A percentile compares a stretch with the other conserved stretches of the same genome.
Conservation (phyloP, 2,329 filamentous ascomycete genomes). For the Fusarium odoratissimum region DNA sequence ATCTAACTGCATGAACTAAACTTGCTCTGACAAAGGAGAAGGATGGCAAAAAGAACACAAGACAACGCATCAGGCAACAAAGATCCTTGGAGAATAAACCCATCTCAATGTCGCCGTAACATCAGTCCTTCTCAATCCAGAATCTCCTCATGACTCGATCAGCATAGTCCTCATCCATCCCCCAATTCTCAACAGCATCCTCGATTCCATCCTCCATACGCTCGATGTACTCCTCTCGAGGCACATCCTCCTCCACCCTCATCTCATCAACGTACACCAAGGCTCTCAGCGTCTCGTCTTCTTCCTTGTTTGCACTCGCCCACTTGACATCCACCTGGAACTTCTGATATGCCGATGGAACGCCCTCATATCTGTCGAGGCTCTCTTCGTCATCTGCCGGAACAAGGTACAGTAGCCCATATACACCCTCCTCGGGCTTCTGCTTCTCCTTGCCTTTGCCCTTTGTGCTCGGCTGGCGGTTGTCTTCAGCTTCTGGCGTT, state of each 20-base stretch:
- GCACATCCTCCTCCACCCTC: conserved; percentile 52
- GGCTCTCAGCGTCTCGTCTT: conserved; percentile 50
- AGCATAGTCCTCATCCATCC: conserved; percentile 67
- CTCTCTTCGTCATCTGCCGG: conserved; percentile 59
- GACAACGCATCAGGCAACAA: neutral
- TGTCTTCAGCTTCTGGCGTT: conserved; percentile 2
- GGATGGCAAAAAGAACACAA: neutral
- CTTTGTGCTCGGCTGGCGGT: conserved; percentile 1
- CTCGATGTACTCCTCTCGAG: conserved; percentile 68
- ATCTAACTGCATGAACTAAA: neutral
- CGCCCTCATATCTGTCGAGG: conserved; percentile 71
- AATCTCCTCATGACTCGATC: conserved; percentile 64
- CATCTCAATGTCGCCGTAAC: neutral
- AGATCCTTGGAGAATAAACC: neutral
- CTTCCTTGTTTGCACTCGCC: conserved; percentile 39
- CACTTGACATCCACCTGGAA: conserved; percentile 49
- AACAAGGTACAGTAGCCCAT: conserved; percentile 68
- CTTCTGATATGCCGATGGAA: conserved; percentile 72
- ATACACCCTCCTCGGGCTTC: conserved; percentile 56
- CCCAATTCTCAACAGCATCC: conserved; percentile 65
- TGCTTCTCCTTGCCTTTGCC: conserved; percentile 11
- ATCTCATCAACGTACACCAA: conserved; percentile 70
- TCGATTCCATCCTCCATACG: conserved; percentile 72
- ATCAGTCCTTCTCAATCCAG: conserved; percentile 36
- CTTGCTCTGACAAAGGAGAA: neutral